Evolutionary conservation across 1,284 basidiomycete genomes (phyloP).

Genomic region (Cerrena zonata): DNA sequence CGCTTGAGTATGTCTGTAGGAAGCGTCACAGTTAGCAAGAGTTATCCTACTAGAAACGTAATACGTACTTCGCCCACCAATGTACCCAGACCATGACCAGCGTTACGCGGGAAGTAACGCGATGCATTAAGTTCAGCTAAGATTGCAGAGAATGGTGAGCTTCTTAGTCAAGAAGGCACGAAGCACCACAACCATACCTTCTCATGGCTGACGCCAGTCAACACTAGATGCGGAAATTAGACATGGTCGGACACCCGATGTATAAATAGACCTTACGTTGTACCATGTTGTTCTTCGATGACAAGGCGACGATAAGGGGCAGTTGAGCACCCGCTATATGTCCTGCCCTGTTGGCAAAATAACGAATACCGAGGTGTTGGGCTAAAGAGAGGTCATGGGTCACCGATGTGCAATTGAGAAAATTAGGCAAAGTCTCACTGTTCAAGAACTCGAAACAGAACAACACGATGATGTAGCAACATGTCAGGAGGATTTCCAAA

Average conservation of each 20-base stretch:
- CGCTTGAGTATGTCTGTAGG: too few relatives aligned
- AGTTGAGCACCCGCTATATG: conserved; percentile 33
- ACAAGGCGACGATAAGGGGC: conserved; percentile 35
- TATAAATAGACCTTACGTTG: conserved; percentile 23
- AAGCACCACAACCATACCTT: conserved; percentile 20
- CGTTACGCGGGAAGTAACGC: conserved; percentile 21
- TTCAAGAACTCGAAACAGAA: conserved; percentile 22
- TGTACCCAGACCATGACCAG: conserved; percentile 25
- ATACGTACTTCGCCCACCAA: conserved; percentile 19
- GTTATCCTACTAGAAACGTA: background rate
- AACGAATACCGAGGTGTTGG: conserved; percentile 15
- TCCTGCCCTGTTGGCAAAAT: conserved; percentile 28
- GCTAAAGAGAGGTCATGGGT: conserved; percentile 10
- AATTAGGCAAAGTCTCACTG: conserved; percentile 15
- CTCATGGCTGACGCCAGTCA: conserved; percentile 38
- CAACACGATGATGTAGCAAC: conserved; percentile 21
- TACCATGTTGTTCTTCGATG: conserved; percentile 38
- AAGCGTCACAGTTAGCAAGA: too few relatives aligned
- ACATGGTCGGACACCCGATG: background rate
- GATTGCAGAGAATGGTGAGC: background rate
- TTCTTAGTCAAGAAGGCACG: background rate
- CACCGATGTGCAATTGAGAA: conserved; percentile 4
- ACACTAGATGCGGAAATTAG: conserved; percentile 18
- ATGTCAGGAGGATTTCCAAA: conserved; percentile 18
- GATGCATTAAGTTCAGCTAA: conserved; percentile 26